Evolutionary conservation across 179 eudicot species (phyloP).

Genomic region (Amaranthus tricolor): DNA sequence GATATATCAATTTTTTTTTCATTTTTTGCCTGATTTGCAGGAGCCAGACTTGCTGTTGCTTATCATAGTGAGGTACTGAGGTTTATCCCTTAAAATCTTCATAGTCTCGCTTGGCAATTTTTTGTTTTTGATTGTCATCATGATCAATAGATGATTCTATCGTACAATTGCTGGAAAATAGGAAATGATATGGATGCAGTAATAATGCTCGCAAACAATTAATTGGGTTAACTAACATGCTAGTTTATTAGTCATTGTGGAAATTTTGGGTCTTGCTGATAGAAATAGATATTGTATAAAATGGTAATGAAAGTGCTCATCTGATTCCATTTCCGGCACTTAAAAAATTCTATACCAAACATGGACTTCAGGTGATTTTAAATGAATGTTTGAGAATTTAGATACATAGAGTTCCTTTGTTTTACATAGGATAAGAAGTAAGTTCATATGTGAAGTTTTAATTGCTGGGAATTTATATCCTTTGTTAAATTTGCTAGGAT

Average conservation of each 20-base stretch:
- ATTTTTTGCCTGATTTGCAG: constrained; percentile 33
- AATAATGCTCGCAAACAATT: neutral
- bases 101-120: neutral
- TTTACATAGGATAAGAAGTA: too few species aligned
- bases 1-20: neutral
- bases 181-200: neutral
- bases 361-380: too few species aligned
- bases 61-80: constrained; percentile 75
- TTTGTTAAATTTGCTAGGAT: too few species aligned
- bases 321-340: too few species aligned
- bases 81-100: neutral
- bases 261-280: neutral
- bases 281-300: neutral
- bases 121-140: neutral
- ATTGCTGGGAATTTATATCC: too few species aligned
- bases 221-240: neutral
- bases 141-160: neutral
- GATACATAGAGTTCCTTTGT: too few species aligned
- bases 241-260: neutral
- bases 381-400: too few species aligned
- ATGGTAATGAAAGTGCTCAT: neutral
- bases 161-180: neutral
- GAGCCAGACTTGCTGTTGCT: constrained; percentile 77
- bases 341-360: too few species aligned
- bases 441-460: too few species aligned